Evolutionary conservation across 352 stramenopile species (phyloP).

Genomic region (Peronosclerospora sorghi): DNA sequence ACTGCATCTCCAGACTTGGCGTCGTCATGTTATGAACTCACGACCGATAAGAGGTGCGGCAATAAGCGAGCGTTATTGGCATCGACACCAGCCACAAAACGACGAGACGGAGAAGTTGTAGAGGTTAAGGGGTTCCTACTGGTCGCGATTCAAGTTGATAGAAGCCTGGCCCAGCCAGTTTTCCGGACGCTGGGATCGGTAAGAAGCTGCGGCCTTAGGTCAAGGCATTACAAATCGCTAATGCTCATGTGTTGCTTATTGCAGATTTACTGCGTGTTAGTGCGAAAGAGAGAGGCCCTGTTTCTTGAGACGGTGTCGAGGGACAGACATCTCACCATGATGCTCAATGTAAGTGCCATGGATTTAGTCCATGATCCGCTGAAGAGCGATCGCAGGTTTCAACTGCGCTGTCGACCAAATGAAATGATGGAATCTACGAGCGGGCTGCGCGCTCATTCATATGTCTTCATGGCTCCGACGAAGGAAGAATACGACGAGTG

Average conservation of each 20-base stretch:
- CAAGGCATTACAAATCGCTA: background rate
- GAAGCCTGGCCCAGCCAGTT: conserved; percentile 5
- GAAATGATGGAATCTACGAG: conserved; percentile 1
- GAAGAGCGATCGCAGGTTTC: conserved; percentile 30
- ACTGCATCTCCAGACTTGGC: conserved; percentile 11
- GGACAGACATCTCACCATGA: conserved; percentile 23
- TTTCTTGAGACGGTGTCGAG: conserved; percentile 30
- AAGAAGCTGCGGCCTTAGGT: background rate
- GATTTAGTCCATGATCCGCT: conserved; percentile 25
- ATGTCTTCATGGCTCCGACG: conserved; percentile 24
- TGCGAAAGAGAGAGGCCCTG: conserved; percentile 22
- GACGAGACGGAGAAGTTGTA: conserved; percentile 23
- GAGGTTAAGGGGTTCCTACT: conserved; percentile 36
- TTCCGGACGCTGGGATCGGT: conserved; percentile 43
- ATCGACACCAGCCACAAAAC: conserved; percentile 7
- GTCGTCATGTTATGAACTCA: conserved; percentile 1
- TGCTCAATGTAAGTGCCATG: conserved; percentile 27
- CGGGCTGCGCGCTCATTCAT: conserved; percentile 12
- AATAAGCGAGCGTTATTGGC: conserved; percentile 31
- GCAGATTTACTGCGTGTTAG: conserved; percentile 38
- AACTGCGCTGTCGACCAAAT: conserved; percentile 11
- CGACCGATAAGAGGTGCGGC: conserved; percentile 21
- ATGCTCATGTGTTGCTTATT: conserved; percentile 11
- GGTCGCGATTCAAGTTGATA: conserved; percentile 34
- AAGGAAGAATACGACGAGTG: conserved; percentile 23